Base-by-base conservation (phyloP, 2,329 filamentous ascomycete genomes). In the Beauveria varroae region DNA sequence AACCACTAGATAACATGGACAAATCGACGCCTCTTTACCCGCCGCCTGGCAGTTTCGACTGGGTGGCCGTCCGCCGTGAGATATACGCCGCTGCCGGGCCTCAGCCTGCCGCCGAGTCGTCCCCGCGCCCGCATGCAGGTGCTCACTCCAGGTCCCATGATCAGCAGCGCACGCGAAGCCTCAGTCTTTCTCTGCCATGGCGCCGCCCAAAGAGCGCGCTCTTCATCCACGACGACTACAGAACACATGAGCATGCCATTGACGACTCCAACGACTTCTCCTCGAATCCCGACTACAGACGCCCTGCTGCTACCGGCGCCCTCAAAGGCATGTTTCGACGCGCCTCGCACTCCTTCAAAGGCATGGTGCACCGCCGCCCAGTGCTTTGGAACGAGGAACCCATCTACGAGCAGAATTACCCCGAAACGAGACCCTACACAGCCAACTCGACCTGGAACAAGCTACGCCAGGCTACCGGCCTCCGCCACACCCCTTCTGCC, bases 331-430 rank as follows among this genome's bases (percentile, higher is more conserved):
- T 79, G 64, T 74, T 85, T 55, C 79, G 82, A 26, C 75, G 83
- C 10, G 83, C 83, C 0, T 86, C 83, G 3, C 67, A 83, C 57
- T 82, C 81, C 9, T 68, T 85, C 56, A 79, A 80, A 67, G 79
- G 78, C 37, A 78, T 85, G 37, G 79, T 82, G 8, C 75, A 79
- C 57, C 74, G 80, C 44, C 76, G 80, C 52, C 74, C 78, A 6
- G 81, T 79, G 1, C 67, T 75, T 26, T 71, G 73, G 1, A 69
- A 70, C 6, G 65, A 73, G 58, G 66, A 73, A n/a, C 63, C 68
- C 40, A 63, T 67, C 22, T 50, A 67, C n/a, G 68, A 74, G 28
- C 67, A 71, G 14, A 60, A 69, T 60, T 58, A 65, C 40, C 50
- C 66, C 53, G 65, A 61, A 43, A 63, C 62, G 43, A 71, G 78